Evolutionary conservation across 352 stramenopile species (phyloP), one percentile per base, ranked within the genome.

Genomic region (Phytopythium chamaehyphon): DNA sequence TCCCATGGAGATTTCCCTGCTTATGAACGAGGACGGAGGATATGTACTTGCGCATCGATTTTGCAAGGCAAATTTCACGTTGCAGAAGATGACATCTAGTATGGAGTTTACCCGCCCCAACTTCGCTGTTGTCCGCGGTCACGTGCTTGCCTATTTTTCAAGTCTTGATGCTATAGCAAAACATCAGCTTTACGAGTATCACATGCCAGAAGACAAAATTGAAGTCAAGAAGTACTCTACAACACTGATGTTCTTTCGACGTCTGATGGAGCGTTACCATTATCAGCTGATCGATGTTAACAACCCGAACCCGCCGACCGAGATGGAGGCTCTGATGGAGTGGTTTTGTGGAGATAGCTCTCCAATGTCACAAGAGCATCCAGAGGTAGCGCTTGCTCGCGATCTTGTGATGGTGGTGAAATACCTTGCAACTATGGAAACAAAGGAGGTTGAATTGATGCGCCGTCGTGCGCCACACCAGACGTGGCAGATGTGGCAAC

Each of bases 311-410:
- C 85, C 87, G 18, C 85, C 82, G 23, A 92, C 79, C 16, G 87
- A 96, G 61, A 96, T 96, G 83, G 87, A 96, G 59, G 83, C 87
- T 18, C 55, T 96, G 26, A 90, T 96, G 65, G 87, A 95, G 47
- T 96, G 87, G 85, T 92, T 96, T 54, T 88, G 72, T 38, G 80
- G 77, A 16, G 80, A 88, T 11, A 71, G 75, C 14, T 88, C 84
- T 0, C 73, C 83, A 1, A 88, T 96, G 71, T 77, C 84, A 19
- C 65, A 72, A 24, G 79, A 96, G 4, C 86, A 96, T 43, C 73
- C 81, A 0, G 87, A 96, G 60, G 83, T 95, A 19, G 69, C 60
- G 0, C 57, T 95, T 14, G 72, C 86, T 47, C 77, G 87, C 21
- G 83, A 96, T 45, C 40, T 95, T 15, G 83, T 90, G 23, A 76